These are phyloP conservation scores for Globisporangium irregulare DNA, from an alignment of 352 stramenopile genomes.

Conservation along the genomic window DNA sequence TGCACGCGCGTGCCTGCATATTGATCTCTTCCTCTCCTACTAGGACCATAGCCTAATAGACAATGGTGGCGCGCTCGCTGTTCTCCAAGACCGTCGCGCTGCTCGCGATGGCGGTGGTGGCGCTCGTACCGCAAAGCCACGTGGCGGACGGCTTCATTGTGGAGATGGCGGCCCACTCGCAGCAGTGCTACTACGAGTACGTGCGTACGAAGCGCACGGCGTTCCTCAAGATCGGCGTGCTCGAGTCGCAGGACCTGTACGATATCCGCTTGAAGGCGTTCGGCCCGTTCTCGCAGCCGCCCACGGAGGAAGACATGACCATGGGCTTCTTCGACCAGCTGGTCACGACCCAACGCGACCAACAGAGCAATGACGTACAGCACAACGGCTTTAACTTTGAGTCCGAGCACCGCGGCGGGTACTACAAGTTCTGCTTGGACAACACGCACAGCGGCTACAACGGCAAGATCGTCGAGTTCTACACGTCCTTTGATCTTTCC, in stretches of 20 bases:
- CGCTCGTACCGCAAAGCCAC: slow-evolving; percentile 19
- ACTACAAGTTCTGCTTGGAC: slow-evolving; percentile 85
- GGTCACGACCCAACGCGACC: slow-evolving; percentile 54
- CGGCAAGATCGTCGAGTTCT: slow-evolving; percentile 76
- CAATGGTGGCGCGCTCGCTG: slow-evolving; percentile 4
- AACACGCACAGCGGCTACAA: slow-evolving; percentile 68
- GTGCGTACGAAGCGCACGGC: slow-evolving; percentile 82
- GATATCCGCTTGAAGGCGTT: slow-evolving; percentile 78
- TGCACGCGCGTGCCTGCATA: not conserved
- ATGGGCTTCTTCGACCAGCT: slow-evolving; percentile 82
- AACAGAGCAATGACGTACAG: slow-evolving; percentile 75
- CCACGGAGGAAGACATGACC: slow-evolving; percentile 36
- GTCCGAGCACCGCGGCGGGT: slow-evolving; percentile 77
- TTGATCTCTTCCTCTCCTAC: not conserved
- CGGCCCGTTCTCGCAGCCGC: slow-evolving; percentile 56
- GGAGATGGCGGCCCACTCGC: slow-evolving; percentile 39
- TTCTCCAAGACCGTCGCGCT: slow-evolving; percentile 12
- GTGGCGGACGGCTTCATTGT: slow-evolving; percentile 46
- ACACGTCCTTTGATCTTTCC: slow-evolving; percentile 76
- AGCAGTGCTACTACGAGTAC: slow-evolving; percentile 85
- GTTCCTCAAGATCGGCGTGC: slow-evolving; percentile 77
- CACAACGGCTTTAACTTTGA: slow-evolving; percentile 88
- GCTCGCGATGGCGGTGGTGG: slow-evolving; percentile 22
- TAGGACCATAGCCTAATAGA: not conserved
- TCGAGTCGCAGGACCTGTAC: slow-evolving; percentile 67